Base-by-base conservation (phyloP, 139 green algal species). In the Chlamydomonas applanata region DNA sequence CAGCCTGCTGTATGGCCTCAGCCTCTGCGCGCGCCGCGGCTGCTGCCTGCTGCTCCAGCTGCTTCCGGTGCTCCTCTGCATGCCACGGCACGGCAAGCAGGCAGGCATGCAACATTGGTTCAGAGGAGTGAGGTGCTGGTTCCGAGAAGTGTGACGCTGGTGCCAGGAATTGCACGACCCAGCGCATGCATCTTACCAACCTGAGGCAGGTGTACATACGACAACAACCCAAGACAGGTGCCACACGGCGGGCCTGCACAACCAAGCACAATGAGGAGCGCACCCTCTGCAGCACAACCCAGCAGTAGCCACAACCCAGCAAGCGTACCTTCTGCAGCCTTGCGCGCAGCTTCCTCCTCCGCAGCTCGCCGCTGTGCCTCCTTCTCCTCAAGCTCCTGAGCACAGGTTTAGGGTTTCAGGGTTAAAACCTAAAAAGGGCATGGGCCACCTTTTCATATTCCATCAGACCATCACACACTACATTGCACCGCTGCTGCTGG, bases 311-410 rank as follows among this genome's bases (percentile, higher is more conserved):
- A 7, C 40, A 49, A 49, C 11, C 59, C 59, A 66, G 9, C n/a
- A 66, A 9, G 4, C n/a, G 4, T 25, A n/a, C n/a, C 59, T 35
- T 27, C 59, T 36, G 63, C 63, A 2, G n/a, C 63, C 32, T 70
- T 52, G n/a, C 36, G 35, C 3, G 63, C 63, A n/a, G 63, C 63
- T 20, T 70, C 63, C 63, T 70, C 63, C 63, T 27, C 63, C 32
- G 35, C 63, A 13, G 13, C 11, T 25, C 30, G 60, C 29, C n/a
- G 13, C 49, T 64, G n/a, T 25, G 49, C 68, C 45, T 34, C 49
- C 68, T 64, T 73, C 44, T 61, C 44, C 46, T 73, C 68, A 46
- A 73, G 60, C 44, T 63, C 46, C 40, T 49, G 40, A 19, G 40
- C 40, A 49, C 40, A 49, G 40, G 7, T 11, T 19, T 49, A n/a